Conservation (phyloP, 2,329 filamentous ascomycete species). For the Claviceps digitariae region DNA sequence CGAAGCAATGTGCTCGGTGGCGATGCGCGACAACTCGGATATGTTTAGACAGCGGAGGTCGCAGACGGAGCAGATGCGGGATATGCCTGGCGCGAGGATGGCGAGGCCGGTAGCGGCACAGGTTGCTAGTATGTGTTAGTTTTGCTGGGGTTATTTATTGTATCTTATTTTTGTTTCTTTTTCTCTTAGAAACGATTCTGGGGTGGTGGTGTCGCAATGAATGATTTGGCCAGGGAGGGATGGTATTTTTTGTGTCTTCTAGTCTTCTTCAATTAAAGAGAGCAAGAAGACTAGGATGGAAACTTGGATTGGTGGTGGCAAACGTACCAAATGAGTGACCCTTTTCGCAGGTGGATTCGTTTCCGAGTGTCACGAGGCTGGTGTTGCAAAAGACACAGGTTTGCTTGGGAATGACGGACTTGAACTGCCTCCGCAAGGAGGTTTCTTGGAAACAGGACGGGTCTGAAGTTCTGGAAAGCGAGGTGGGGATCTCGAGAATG, state of each 20-base stretch:
- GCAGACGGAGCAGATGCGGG: slow-evolving; percentile 41
- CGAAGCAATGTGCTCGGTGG: slow-evolving; percentile 16
- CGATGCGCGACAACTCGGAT: slow-evolving; percentile 25
- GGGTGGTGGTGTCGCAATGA: too few relatives aligned
- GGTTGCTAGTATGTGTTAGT: slow-evolving; percentile 22
- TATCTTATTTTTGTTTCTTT: not conserved
- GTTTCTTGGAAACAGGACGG: slow-evolving; percentile 8
- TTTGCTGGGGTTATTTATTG: not conserved
- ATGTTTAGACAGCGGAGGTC: slow-evolving; percentile 34
- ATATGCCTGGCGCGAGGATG: slow-evolving; percentile 39
- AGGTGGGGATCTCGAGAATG: slow-evolving; percentile 31
- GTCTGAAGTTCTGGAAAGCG: slow-evolving; percentile 14
- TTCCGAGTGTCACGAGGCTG: slow-evolving; percentile 18
- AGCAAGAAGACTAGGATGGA: too few relatives aligned
- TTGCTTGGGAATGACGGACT: slow-evolving; percentile 21
- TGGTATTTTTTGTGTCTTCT: too few relatives aligned
- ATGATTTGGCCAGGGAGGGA: too few relatives aligned
- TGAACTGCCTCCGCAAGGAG: slow-evolving; percentile 25
- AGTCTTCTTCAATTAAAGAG: too few relatives aligned
- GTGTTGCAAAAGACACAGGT: slow-evolving; percentile 34
- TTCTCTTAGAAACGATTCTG: too few relatives aligned
- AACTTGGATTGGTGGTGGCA: not conserved
- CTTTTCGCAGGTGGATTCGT: slow-evolving; percentile 25
- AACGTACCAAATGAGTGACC: slow-evolving; percentile 27
- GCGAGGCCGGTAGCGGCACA: slow-evolving; percentile 41